Base-by-base conservation (phyloP, 2,329 filamentous ascomycete species). In the Aspergillus alliaceus region DNA sequence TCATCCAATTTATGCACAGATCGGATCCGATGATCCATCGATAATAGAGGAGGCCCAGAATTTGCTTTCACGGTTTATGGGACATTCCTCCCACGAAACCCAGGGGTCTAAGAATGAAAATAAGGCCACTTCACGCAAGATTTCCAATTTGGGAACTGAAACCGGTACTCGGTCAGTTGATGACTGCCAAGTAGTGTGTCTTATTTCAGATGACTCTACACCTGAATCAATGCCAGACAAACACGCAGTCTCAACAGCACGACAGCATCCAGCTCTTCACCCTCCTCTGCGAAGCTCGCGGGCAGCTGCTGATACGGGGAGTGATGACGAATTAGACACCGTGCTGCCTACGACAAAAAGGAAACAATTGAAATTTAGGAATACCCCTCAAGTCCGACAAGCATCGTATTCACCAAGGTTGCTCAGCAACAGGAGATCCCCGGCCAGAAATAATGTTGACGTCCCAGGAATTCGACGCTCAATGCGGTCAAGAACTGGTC, bases 21-120 rank as follows among this genome's bases (percentile, higher is more conserved):
- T 54, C 20, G 51, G 54, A 40, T 62, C 65, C 14, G 67, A 70
- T 8, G 63, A 66, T 24, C 57, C 60, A 4, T 50, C 56, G 14
- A 18, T 64, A 15, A 54, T 61, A 25, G 62, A 63, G 51, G 66
- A 66, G 39, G 62, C 64, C 4, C 53, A 66, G 53, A 50, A 60
- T 9, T 47, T 72, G 15, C 64, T 72, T 18, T 64, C 65, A 9
- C 64, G 63, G 32, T 72, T 72, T 48, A 62, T 66, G 54, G 57
- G 54, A 48, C 50, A 52, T 27, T 49, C 62, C 7, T 58, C 58
- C 8, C 46, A 59, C 9, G 44, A 57, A 35, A 31, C 40, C 4
- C 53, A 53, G 27, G 34, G 29, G 9, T 34, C 52, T 32, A 42
- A 32, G 27, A 24, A 24, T 35, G 15, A 31, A n/a, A 48, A 37